Evolutionary conservation across 2,329 filamentous ascomycete genomes (phyloP).

Genomic region (Aspergillus terreus): DNA sequence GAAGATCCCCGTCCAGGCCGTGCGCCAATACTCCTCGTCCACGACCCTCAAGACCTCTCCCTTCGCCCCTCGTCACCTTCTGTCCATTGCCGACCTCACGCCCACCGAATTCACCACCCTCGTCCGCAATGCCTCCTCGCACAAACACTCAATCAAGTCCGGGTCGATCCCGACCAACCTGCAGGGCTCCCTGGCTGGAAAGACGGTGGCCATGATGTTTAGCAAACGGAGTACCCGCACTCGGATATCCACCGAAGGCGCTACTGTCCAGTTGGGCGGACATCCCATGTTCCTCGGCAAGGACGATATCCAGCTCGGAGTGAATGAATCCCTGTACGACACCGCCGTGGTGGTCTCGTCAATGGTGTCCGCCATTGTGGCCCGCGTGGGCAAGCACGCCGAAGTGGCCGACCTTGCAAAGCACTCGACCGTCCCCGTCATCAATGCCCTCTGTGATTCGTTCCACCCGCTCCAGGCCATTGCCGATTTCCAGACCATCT

Average conservation of each 20-base stretch:
- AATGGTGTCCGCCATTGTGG: conserved; percentile 81
- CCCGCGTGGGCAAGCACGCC: conserved; percentile 72
- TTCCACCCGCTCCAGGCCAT: conserved; percentile 94
- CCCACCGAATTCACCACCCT: conserved; percentile 75
- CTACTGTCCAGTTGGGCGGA: conserved; percentile 81
- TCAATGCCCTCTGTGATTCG: conserved; percentile 83
- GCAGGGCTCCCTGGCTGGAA: conserved; percentile 62
- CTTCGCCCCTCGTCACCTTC: conserved; percentile 74
- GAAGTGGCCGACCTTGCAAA: conserved; percentile 69
- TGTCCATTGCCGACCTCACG: conserved; percentile 84
- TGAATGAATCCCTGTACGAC: conserved; percentile 90
- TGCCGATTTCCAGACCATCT: conserved; percentile 87
- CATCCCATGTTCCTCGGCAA: conserved; percentile 96
- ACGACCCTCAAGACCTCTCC: conserved; percentile 46
- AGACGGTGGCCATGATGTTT: conserved; percentile 93
- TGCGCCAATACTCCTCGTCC: conserved; percentile 6
- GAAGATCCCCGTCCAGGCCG: conserved; percentile 2
- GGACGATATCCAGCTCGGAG: conserved; percentile 93
- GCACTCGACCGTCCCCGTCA: conserved; percentile 73
- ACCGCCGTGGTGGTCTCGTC: conserved; percentile 91
- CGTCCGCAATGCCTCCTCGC: conserved; percentile 73
- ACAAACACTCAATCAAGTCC: conserved; percentile 75
- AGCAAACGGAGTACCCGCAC: conserved; percentile 93
- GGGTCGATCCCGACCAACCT: conserved; percentile 59
- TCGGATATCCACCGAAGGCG: conserved; percentile 87